phyloP scores from a whole-genome alignment of 805 yeast species.

The Phaffomyces thermotolerans region DNA sequence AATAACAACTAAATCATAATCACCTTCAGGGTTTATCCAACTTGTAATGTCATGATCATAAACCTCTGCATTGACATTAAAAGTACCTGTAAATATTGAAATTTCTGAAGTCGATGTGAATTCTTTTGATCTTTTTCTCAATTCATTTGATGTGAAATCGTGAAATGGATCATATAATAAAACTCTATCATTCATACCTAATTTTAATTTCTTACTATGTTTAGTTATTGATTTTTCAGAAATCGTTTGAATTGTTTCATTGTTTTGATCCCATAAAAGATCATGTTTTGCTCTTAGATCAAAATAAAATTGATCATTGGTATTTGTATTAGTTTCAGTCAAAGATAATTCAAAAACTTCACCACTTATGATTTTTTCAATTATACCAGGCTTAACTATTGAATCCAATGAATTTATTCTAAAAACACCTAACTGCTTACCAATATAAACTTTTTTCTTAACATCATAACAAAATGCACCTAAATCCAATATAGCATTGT shows the following conservation, averaged over 20 bases:
- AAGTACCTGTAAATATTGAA: slow-evolving; percentile 74
- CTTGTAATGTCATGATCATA: slow-evolving; percentile 49
- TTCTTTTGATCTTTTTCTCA: slow-evolving; percentile 39
- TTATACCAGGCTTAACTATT: slow-evolving; percentile 76
- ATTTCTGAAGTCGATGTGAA: slow-evolving; percentile 59
- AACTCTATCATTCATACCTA: slow-evolving; percentile 35
- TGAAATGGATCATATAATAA: slow-evolving; percentile 82
- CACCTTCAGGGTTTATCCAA: slow-evolving; percentile 64
- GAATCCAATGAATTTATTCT: slow-evolving; percentile 78
- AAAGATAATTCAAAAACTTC: slow-evolving; percentile 46
- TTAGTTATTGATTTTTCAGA: slow-evolving; percentile 41
- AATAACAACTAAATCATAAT: slow-evolving; percentile 64
- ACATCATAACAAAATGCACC: slow-evolving; percentile 80
- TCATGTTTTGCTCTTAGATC: slow-evolving; percentile 64
- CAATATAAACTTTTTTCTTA: slow-evolving; percentile 47
- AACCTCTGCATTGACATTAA: slow-evolving; percentile 72
- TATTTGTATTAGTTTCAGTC: slow-evolving; percentile 33
- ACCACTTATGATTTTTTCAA: slow-evolving; percentile 60
- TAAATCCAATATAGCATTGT: slow-evolving; percentile 64
- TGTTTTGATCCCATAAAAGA: slow-evolving; percentile 88
- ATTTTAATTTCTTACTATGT: slow-evolving; percentile 23
- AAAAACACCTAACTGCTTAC: slow-evolving; percentile 86
- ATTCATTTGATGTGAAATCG: slow-evolving; percentile 68
- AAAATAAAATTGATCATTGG: slow-evolving; percentile 20
- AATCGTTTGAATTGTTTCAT: slow-evolving; percentile 73